Conservation (phyloP, 202 grass and related monocot genomes). For the Panicum hallii region DNA sequence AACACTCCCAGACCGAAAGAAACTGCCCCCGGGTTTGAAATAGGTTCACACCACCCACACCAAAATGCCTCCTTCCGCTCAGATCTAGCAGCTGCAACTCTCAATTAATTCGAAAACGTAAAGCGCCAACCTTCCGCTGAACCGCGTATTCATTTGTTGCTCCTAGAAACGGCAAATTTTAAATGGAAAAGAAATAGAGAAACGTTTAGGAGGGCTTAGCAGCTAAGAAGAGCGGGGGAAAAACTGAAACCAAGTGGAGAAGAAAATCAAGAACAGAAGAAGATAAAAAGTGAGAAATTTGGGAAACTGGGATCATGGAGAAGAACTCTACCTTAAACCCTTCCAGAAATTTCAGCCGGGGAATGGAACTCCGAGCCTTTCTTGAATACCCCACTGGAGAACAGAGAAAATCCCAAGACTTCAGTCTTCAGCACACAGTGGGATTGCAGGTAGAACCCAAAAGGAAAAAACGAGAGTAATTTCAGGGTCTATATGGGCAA, state of each 20-base stretch:
- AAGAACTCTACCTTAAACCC: slow-evolving; percentile 46
- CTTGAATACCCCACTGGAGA: slow-evolving; percentile 24
- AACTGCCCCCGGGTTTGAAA: not conserved
- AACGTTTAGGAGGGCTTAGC: slow-evolving; percentile 13
- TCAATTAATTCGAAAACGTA: not conserved
- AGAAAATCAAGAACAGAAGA: not conserved
- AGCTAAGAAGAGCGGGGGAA: slow-evolving; percentile 7
- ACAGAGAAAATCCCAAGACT: not conserved
- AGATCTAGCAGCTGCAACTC: slow-evolving; percentile 35
- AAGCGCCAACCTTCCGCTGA: not conserved
- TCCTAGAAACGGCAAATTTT: slow-evolving; percentile 11
- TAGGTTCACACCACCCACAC: not conserved
- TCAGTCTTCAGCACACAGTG: not conserved
- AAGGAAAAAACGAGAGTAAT: not conserved
- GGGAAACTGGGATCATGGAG: not conserved
- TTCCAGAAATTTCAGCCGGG: slow-evolving; percentile 24
- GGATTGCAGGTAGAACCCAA: not conserved
- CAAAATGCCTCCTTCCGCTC: slow-evolving; percentile 13
- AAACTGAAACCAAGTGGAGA: not conserved
- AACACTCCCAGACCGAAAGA: not conserved
- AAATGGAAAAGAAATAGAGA: not conserved
- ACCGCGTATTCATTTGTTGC: slow-evolving; percentile 4
- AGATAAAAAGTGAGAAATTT: not conserved
- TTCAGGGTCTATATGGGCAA: slow-evolving; percentile 18
- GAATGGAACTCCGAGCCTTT: slow-evolving; percentile 43